Evolutionary conservation across 352 stramenopile species (phyloP).

Genomic region (Phytophthora multivora): DNA sequence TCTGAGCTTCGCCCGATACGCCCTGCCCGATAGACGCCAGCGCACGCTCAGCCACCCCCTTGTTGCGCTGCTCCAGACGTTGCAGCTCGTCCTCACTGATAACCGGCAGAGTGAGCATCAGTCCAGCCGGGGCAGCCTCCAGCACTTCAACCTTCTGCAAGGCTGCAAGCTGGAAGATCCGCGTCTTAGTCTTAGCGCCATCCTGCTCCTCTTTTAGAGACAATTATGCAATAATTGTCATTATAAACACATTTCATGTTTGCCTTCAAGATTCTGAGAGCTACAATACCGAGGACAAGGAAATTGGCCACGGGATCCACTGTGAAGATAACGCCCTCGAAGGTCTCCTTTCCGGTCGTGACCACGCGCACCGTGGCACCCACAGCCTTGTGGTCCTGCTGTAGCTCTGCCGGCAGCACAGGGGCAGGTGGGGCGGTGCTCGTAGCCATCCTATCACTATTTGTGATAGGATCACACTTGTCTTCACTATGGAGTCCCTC

Average conservation of each 20-base stretch:
- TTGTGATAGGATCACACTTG: constrained; percentile 7
- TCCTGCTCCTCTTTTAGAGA: constrained; percentile 55
- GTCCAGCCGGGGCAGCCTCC: constrained; percentile 50
- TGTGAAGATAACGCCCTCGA: constrained; percentile 82
- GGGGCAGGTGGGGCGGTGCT: constrained; percentile 45
- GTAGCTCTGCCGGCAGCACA: constrained; percentile 60
- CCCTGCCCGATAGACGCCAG: constrained; percentile 83
- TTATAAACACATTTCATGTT: not conserved
- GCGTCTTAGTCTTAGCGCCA: constrained; percentile 72
- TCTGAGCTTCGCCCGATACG: constrained; percentile 70
- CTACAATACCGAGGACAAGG: constrained; percentile 66
- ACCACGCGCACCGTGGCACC: constrained; percentile 71
- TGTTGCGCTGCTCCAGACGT: constrained; percentile 80
- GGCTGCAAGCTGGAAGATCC: constrained; percentile 73
- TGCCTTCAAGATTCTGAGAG: not conserved
- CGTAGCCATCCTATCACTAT: constrained; percentile 33
- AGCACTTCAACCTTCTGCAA: constrained; percentile 74
- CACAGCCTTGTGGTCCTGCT: constrained; percentile 63
- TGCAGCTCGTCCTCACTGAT: constrained; percentile 77
- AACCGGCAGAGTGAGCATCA: constrained; percentile 46
- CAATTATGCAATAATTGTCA: not conserved
- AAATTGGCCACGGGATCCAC: constrained; percentile 80
- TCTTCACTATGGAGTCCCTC: constrained; percentile 9
- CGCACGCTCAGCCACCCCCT: constrained; percentile 64
- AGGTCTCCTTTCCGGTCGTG: constrained; percentile 47